Evolutionary conservation across 1,284 basidiomycete genomes (phyloP).

Genomic region (Papiliotrema flavescens): DNA sequence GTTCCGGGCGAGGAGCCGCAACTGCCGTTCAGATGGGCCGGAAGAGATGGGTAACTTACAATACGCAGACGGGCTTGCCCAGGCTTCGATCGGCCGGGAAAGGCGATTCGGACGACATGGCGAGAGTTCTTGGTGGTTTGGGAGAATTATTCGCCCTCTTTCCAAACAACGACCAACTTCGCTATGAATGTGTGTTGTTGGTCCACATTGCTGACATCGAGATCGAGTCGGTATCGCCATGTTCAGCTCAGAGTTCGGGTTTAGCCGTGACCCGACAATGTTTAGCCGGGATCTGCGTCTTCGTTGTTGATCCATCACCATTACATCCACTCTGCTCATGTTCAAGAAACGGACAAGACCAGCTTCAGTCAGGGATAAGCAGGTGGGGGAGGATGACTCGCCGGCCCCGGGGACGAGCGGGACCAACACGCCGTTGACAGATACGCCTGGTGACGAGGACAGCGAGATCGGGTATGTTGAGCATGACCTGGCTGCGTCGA

Average conservation of each 20-base stretch:
- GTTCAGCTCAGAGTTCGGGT: neutral
- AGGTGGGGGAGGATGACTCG: constrained; percentile 7
- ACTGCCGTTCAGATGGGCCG: constrained; percentile 21
- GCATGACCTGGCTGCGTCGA: no score
- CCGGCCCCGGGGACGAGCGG: no score
- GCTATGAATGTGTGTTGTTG: no score
- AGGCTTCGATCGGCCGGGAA: constrained; percentile 23
- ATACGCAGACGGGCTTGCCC: constrained; percentile 45
- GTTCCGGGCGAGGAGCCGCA: constrained; percentile 71
- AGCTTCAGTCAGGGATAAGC: constrained; percentile 39
- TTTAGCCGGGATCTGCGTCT: neutral
- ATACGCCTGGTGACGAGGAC: constrained; percentile 13
- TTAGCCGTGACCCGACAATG: neutral
- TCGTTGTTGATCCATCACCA: neutral
- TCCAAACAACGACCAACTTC: neutral
- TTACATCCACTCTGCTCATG: constrained; percentile 23
- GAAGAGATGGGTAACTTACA: no score
- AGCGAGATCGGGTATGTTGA: constrained; percentile 9
- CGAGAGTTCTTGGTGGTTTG: neutral
- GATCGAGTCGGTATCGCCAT: neutral
- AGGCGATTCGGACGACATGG: constrained; percentile 9
- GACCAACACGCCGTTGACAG: neutral
- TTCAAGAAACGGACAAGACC: constrained; percentile 52
- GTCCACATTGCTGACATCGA: no score
- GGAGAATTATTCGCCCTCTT: neutral